Percentiles rank a stretch among this genome's conserved stretches.
phyloP scores from a whole-genome alignment of 176 grass and related monocot genomes.

The Pharus latifolius region DNA sequence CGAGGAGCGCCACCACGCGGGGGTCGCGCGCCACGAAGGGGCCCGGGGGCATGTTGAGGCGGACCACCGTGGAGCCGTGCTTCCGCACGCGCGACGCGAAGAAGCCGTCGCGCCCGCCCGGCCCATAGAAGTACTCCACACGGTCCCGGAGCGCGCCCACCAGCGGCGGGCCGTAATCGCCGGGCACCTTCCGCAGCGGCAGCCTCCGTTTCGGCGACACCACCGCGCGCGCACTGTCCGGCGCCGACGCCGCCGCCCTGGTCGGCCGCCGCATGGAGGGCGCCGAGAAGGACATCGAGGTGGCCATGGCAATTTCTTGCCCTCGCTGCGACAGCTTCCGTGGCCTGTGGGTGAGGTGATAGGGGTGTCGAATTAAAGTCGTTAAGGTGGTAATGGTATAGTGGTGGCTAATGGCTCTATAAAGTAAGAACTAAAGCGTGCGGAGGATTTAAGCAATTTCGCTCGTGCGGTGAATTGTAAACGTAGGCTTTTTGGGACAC shows the following conservation, averaged over 20 bases:
- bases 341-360: no score
- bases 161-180: slow-evolving; percentile 68
- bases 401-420: no score
- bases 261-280: neutral
- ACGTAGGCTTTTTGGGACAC: no score
- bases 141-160: slow-evolving; percentile 71
- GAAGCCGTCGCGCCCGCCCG: slow-evolving; percentile 70
- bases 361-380: no score
- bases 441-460: no score
- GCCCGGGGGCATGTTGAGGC: slow-evolving; percentile 91
- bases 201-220: slow-evolving; percentile 34
- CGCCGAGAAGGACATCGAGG: slow-evolving; percentile 3
- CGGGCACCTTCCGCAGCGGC: slow-evolving; percentile 68
- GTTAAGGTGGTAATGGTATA: no score
- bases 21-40: slow-evolving; percentile 72
- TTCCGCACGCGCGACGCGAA: slow-evolving; percentile 63
- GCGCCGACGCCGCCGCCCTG: slow-evolving; percentile 15
- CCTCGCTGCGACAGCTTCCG: neutral
- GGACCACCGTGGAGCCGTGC: slow-evolving; percentile 70
- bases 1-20: slow-evolving; percentile 86
- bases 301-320: slow-evolving; percentile 16
- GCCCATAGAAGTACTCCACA: slow-evolving; percentile 70
- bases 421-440: no score
- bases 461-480: no score
- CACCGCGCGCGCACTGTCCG: slow-evolving; percentile 16